Evolutionary conservation across 2,329 filamentous ascomycete genomes (phyloP).

Genomic region (Sarocladiaceae sp.): DNA sequence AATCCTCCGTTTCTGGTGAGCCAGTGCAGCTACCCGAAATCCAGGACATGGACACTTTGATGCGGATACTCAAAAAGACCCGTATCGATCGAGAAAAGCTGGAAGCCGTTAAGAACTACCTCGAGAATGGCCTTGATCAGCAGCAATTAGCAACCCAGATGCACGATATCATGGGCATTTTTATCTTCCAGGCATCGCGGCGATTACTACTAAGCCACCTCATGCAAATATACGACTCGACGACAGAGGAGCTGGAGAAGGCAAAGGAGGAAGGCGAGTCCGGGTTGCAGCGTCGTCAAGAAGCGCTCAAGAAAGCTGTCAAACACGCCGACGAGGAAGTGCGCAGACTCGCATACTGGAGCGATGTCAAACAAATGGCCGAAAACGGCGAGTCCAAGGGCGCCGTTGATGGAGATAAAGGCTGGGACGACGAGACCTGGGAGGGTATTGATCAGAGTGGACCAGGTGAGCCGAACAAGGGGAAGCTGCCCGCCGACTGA

Average conservation of each 20-base stretch:
- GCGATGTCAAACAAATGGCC: conserved; percentile 68
- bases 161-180: conserved; percentile 76
- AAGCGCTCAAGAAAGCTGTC: conserved; percentile 67
- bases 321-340: conserved; percentile 76
- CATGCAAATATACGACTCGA: conserved; percentile 48
- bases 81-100: conserved; percentile 89
- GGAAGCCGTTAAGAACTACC: conserved; percentile 72
- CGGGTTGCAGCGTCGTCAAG: conserved; percentile 36
- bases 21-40: conserved; percentile 41
- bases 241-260: conserved; percentile 28
- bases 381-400: conserved; percentile 40
- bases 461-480: conserved; percentile 29
- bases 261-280: conserved; percentile 17
- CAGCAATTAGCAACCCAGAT: conserved; percentile 69
- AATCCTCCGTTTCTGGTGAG: conserved; percentile 20
- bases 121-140: conserved; percentile 73
- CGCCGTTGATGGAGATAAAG: conserved; percentile 32
- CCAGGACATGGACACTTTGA: conserved; percentile 59
- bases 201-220: conserved; percentile 68
- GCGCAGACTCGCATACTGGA: conserved; percentile 79
- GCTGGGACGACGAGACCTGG: conserved; percentile 34
- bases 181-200: conserved; percentile 85
- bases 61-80: conserved; percentile 60
- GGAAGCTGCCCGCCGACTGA: not conserved
- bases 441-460: conserved; percentile 49